Evolutionary conservation across 2,329 filamentous ascomycete species (phyloP), one percentile per base, ranked within the genome.

Genomic region (Colletotrichum tropicale): DNA sequence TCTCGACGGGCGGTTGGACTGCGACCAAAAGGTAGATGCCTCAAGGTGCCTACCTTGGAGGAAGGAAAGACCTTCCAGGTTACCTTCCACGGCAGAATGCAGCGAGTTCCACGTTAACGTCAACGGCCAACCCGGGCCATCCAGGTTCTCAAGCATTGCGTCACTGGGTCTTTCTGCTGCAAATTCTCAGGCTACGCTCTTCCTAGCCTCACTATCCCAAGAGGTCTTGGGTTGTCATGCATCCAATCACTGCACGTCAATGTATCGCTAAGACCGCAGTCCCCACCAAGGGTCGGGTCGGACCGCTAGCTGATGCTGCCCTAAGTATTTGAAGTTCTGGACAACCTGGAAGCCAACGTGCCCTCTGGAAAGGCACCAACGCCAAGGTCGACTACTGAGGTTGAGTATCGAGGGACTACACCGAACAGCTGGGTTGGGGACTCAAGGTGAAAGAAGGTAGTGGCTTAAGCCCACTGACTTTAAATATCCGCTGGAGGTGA

Each of bases 261-360:
- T 56, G 1, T 26, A 28, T 56, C 26, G 26, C 24, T n/a, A n/a
- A n/a, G n/a, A n/a, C n/a, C n/a, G n/a, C n/a, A n/a, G n/a, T n/a
- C n/a, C n/a, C n/a, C n/a, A n/a, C n/a, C n/a, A n/a, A n/a, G n/a
- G n/a, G n/a, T 56, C 52, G 24, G 52, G 21, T 21, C 24, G 15
- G 52, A 21, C 52, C 24, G 24, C 24, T 26, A 26, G 52, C 52
- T 26, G 24, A 56, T 56, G 52, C 52, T 56, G 5, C 21, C 24
- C 24, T 18, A 16, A 3, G 9, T 5, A 2, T 1, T 15, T 55
- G 0, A 13, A 55, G n/a, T 21, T 55, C 21, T 55, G 8, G 52
- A 56, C 24, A 56, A 26, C 1, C 52, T 2, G 24, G 15, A 56
- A 56, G 52, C 12, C 24, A 56, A 26, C 5, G 3, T 8, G 36